phyloP scores from a whole-genome alignment of 2,329 filamentous ascomycete species.

The Colletotrichum camelliae region DNA sequence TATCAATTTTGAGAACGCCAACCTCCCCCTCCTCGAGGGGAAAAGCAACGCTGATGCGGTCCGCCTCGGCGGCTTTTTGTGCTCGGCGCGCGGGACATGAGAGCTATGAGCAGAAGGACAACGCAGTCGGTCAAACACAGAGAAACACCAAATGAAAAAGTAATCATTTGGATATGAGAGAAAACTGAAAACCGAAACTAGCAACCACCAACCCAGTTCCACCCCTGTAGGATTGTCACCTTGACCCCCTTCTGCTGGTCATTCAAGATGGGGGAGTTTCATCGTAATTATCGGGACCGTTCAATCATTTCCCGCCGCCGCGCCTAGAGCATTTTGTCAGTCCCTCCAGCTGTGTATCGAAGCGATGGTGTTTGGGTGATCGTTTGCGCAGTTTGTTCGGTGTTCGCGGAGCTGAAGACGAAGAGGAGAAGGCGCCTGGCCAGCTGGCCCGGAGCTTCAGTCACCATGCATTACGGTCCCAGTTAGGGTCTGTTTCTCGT shows the following conservation, averaged over 20 bases:
- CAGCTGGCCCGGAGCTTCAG: constrained; percentile 22
- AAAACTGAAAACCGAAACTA: background rate
- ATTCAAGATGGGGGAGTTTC: background rate
- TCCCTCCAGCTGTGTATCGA: constrained; percentile 17
- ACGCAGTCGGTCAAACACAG: background rate
- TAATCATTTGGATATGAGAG: background rate
- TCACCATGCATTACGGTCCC: constrained; percentile 92
- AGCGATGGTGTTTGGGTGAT: constrained; percentile 1
- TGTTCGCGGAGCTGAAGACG: background rate
- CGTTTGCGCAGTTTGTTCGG: constrained; percentile 22
- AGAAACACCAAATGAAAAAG: background rate
- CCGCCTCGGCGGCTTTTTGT: background rate
- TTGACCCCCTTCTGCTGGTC: background rate
- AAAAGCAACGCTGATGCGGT: constrained; percentile 22
- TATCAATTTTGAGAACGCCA: constrained; percentile 14
- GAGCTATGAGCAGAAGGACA: background rate
- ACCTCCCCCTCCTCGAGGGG: background rate
- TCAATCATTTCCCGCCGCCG: background rate
- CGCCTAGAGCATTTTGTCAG: background rate
- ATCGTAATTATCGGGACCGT: background rate
- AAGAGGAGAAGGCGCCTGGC: background rate
- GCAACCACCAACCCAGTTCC: background rate
- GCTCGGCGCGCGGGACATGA: background rate
- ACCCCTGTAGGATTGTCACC: background rate
- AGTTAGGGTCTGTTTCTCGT: constrained; percentile 73